Evolutionary conservation across 2,329 filamentous ascomycete species (phyloP).

Genomic region (Neodidymelliopsis sp.): DNA sequence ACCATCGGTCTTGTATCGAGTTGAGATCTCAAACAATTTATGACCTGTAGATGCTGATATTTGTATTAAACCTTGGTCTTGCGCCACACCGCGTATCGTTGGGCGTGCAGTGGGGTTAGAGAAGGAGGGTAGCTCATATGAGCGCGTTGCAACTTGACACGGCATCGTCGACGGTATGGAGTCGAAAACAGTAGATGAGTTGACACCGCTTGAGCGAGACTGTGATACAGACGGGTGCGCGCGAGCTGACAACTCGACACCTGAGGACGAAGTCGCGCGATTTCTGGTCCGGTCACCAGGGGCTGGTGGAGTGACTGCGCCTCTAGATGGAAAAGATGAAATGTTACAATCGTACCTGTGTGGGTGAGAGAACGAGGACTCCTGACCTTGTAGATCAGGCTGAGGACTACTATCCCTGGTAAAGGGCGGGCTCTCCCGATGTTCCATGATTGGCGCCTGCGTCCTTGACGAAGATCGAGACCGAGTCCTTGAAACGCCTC

Average conservation of each 20-base stretch:
- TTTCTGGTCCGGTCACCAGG: slow-evolving; percentile 21
- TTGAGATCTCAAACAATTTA: slow-evolving; percentile 29
- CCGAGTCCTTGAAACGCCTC: slow-evolving; percentile 28
- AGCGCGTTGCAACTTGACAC: slow-evolving; percentile 20
- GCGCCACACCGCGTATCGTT: slow-evolving; percentile 32
- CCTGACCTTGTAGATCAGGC: slow-evolving; percentile 1
- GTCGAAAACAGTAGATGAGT: slow-evolving; percentile 8
- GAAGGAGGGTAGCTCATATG: slow-evolving; percentile 22
- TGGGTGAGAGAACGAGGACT: background rate
- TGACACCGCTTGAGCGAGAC: slow-evolving; percentile 1
- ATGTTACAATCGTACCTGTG: background rate
- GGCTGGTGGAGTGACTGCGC: background rate
- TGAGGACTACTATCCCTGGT: slow-evolving; percentile 9
- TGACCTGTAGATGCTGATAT: slow-evolving; percentile 21
- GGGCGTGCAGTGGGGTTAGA: slow-evolving; percentile 27
- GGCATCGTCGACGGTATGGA: slow-evolving; percentile 20
- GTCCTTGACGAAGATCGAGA: slow-evolving; percentile 28
- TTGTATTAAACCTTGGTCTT: slow-evolving; percentile 19
- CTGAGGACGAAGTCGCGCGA: slow-evolving; percentile 14
- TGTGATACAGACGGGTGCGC: slow-evolving; percentile 5
- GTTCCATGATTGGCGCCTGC: slow-evolving; percentile 13
- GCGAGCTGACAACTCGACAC: slow-evolving; percentile 16
- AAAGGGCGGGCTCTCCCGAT: slow-evolving; percentile 12
- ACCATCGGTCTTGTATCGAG: slow-evolving; percentile 34
- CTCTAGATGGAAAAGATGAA: slow-evolving; percentile 6